Percentiles rank a stretch among this genome's conserved stretches.
Evolutionary conservation across 306 rosid species (phyloP).

Genomic region (Casuarina cunninghamiana): DNA sequence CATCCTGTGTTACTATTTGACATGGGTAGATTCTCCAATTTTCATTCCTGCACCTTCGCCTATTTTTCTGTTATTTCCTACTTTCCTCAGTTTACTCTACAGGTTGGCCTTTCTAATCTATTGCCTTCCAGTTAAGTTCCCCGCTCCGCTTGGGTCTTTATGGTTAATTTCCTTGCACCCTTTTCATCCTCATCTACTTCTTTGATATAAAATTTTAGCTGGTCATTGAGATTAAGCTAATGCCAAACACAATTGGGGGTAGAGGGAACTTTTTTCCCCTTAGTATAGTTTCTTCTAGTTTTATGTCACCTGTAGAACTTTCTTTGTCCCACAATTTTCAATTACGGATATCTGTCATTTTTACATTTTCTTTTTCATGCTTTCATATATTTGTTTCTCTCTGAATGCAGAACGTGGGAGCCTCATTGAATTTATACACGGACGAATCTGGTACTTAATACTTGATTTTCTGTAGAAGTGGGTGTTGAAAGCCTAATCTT

Average conservation of each 20-base stretch:
- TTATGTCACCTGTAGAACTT: not conserved
- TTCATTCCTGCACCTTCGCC: not conserved
- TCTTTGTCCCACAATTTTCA: not conserved
- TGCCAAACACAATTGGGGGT: not conserved
- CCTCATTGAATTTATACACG: constrained; percentile 17
- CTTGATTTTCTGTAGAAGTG: constrained; percentile 15
- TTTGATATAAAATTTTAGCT: no score
- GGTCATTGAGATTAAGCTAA: not conserved
- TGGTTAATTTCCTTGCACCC: not conserved
- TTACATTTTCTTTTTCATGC: not conserved
- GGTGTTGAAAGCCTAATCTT: constrained; percentile 21
- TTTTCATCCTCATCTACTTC: not conserved
- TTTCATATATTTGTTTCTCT: constrained; percentile 13
- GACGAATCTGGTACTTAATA: constrained; percentile 23
- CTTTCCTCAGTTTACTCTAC: not conserved
- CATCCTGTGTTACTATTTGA: not conserved
- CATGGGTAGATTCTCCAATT: not conserved
- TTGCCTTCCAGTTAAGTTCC: no score
- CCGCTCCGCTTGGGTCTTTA: not conserved
- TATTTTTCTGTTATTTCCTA: not conserved
- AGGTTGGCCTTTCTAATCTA: not conserved
- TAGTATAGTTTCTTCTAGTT: not conserved
- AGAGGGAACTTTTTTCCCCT: no score
- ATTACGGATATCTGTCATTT: not conserved
- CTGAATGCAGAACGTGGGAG: constrained; percentile 34